Conservation (phyloP, 306 rosid genomes). For the Arachis hypogaea region DNA sequence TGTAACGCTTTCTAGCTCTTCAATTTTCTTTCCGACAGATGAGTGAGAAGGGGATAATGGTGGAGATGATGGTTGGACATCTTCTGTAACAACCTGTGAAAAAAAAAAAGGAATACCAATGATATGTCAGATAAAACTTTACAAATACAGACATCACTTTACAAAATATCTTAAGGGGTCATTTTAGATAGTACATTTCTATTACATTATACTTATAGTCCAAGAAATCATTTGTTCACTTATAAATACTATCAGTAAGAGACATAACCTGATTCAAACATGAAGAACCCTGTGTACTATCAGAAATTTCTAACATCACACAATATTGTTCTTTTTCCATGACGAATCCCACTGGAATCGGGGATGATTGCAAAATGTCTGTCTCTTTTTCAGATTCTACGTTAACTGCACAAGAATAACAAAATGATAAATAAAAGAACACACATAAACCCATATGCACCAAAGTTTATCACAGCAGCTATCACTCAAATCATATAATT, state of each 20-base stretch:
- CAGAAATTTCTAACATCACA: constrained; percentile 44
- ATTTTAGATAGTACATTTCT: background rate
- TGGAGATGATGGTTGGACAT: constrained; percentile 57
- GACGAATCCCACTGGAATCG: constrained; percentile 42
- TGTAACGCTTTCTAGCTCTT: constrained; percentile 48
- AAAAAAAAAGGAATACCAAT: background rate
- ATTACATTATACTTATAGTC: constrained; percentile 10
- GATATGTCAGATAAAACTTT: constrained; percentile 27
- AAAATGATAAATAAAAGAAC: constrained; percentile 30
- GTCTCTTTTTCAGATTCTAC: constrained; percentile 41
- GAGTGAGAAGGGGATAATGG: constrained; percentile 55
- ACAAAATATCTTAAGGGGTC: background rate
- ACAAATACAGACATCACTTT: constrained; percentile 1
- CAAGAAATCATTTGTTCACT: constrained; percentile 18
- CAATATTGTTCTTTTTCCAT: constrained; percentile 46
- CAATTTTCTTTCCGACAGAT: constrained; percentile 44
- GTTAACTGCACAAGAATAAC: constrained; percentile 49
- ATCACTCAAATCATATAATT: constrained; percentile 26
- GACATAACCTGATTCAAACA: constrained; percentile 60
- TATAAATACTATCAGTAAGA: constrained; percentile 23
- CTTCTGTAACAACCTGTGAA: constrained; percentile 60
- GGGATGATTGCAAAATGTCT: constrained; percentile 47
- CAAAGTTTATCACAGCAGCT: background rate
- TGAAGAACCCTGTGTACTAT: constrained; percentile 42
- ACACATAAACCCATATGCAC: constrained; percentile 3